Conservation (phyloP, 2,329 filamentous ascomycete genomes). For the Colletotrichum sp. region DNA sequence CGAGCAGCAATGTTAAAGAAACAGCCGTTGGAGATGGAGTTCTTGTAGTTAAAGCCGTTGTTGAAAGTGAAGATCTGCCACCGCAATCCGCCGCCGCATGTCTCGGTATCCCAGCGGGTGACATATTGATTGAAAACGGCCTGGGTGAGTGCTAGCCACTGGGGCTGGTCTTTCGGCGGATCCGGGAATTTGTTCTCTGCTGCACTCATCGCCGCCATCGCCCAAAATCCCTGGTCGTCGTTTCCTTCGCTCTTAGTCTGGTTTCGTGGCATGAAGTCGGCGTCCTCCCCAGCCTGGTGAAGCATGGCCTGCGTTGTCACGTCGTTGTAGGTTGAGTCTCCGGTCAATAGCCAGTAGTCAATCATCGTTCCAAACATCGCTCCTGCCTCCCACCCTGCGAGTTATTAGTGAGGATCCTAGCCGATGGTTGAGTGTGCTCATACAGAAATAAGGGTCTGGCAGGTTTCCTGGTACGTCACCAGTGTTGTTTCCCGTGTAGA, state of each 20-base stretch:
- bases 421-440: constrained; percentile 41
- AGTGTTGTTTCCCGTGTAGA: constrained; percentile 60
- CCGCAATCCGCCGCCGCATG: constrained; percentile 76
- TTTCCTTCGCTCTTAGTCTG: constrained; percentile 69
- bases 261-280: constrained; percentile 71
- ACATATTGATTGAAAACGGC: constrained; percentile 83
- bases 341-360: constrained; percentile 76
- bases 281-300: constrained; percentile 64
- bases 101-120: constrained; percentile 68
- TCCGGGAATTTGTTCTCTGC: constrained; percentile 79
- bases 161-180: constrained; percentile 64
- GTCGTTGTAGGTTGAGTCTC: constrained; percentile 68
- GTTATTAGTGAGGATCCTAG: constrained; percentile 50
- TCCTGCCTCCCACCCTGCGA: constrained; percentile 73
- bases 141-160: constrained; percentile 81
- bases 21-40: constrained; percentile 71
- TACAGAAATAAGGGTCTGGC: constrained; percentile 69
- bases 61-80: constrained; percentile 89
- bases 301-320: constrained; percentile 63
- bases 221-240: constrained; percentile 86
- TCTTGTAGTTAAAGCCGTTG: constrained; percentile 72
- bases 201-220: constrained; percentile 79
- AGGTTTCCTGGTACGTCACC: constrained; percentile 64
- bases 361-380: constrained; percentile 74
- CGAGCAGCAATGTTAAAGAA: constrained; percentile 75